Conservation (phyloP, 2,329 filamentous ascomycete species). For the Colletotrichum cereale region DNA sequence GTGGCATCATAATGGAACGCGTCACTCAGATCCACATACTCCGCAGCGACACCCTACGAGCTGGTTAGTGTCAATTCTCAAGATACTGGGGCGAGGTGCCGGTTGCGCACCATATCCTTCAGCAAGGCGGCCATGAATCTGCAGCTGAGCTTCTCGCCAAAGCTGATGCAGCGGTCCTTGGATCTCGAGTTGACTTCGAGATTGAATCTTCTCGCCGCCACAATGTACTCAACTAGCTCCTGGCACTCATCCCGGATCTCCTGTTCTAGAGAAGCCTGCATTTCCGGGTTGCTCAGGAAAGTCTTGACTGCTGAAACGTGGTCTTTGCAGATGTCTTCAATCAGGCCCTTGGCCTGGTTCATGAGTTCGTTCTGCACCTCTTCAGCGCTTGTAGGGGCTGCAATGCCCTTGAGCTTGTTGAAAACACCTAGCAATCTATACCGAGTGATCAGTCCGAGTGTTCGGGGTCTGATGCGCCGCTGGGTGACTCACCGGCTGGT, state of each 20-base stretch:
- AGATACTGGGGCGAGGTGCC: neutral
- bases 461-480: constrained; percentile 11
- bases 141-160: constrained; percentile 96
- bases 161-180: constrained; percentile 91
- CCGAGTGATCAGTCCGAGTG: constrained; percentile 7
- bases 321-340: constrained; percentile 85
- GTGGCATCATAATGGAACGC: constrained; percentile 76
- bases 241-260: constrained; percentile 85
- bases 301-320: constrained; percentile 80
- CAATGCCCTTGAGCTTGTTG: constrained; percentile 67
- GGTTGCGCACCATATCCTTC: constrained; percentile 71
- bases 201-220: constrained; percentile 74
- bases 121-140: constrained; percentile 89
- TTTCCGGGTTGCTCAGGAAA: constrained; percentile 68
- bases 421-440: constrained; percentile 70
- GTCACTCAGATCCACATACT: constrained; percentile 91
- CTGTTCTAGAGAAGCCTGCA: constrained; percentile 70
- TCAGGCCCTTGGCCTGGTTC: constrained; percentile 77
- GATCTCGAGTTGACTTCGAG: constrained; percentile 82
- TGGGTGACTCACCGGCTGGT: constrained; percentile 83
- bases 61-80: constrained; percentile 45
- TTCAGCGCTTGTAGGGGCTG: constrained; percentile 64
- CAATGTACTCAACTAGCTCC: constrained; percentile 80
- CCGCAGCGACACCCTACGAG: constrained; percentile 78
- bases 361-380: constrained; percentile 66